phyloP scores from a whole-genome alignment of 495 filamentous ascomycete genomes.

The Tuber brumale region DNA sequence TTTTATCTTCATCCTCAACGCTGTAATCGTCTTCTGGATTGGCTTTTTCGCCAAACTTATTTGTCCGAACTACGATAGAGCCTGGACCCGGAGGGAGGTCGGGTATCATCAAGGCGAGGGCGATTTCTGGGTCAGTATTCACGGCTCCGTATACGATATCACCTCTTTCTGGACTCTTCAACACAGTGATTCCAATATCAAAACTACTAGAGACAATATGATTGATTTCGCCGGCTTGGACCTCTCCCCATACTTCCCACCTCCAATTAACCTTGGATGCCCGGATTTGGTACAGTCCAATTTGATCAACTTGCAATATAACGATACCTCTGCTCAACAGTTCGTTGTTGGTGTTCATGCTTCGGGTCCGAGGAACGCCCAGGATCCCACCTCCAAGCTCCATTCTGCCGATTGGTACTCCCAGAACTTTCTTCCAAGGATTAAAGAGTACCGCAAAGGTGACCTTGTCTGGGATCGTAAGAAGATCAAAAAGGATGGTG shows the following conservation, averaged over 20 bases:
- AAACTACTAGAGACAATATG: conserved; percentile 64
- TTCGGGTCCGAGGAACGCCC: conserved; percentile 55
- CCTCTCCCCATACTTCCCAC: conserved; percentile 74
- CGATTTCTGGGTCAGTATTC: conserved; percentile 84
- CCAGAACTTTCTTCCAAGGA: conserved; percentile 65
- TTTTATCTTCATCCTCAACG: conserved; percentile 79
- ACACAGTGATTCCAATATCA: conserved; percentile 61
- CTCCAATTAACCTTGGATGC: conserved; percentile 72
- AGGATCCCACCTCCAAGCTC: conserved; percentile 52
- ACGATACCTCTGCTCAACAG: conserved; percentile 48
- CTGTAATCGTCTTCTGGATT: conserved; percentile 82
- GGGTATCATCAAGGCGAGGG: conserved; percentile 59
- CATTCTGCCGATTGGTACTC: conserved; percentile 67
- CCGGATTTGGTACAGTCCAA: conserved; percentile 55
- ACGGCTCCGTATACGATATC: conserved; percentile 88
- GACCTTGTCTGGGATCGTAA: conserved; percentile 61
- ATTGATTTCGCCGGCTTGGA: conserved; percentile 66
- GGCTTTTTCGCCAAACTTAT: conserved; percentile 74
- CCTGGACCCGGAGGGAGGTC: conserved; percentile 71
- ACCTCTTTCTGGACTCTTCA: conserved; percentile 65
- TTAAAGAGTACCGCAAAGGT: conserved; percentile 80
- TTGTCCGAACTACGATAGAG: conserved; percentile 89
- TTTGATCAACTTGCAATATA: conserved; percentile 51
- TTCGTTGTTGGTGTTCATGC: conserved; percentile 55
- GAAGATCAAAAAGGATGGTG: conserved; percentile 57